Base-by-base conservation (phyloP, 306 rosid genomes). In the Cyamopsis tetragonoloba region DNA sequence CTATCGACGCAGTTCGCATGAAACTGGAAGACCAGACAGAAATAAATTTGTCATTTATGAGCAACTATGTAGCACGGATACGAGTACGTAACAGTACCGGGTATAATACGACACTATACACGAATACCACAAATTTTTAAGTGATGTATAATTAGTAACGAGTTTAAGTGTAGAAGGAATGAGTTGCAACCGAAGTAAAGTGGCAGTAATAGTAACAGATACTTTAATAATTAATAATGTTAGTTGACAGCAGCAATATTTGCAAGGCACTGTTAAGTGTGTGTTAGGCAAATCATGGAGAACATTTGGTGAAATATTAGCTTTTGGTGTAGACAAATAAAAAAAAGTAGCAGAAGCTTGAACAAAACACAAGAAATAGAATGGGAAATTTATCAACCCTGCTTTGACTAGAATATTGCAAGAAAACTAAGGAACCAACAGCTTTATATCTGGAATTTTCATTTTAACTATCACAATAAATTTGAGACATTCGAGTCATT, bases 1-100 rank as follows among this genome's bases (percentile, higher is more conserved):
- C 85, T 88, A 67, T 83, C 88, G 8, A 88, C 85, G 87, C 95
- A 88, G 62, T 55, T 88, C n/a, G 79, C 79, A 74, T 85, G 95
- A 75, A 85, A 85, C 95, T 85, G 82, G 49, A 54, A 3, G 14
- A 27, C 12, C 15, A 41, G 53, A 15, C 15, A 11, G 0, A 42
- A 71, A 30, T 18, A 51, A 62, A 27, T n/a, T 7, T 12, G 10
- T 6, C 62, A 35, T 59, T 59, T 47, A 15, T 60, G 41, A n/a
- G n/a, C n/a, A n/a, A n/a, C n/a, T n/a, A n/a, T n/a, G n/a, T n/a
- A n/a, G n/a, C n/a, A n/a, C n/a, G n/a, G n/a, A n/a, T n/a, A n/a
- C n/a, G n/a, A n/a, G n/a, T n/a, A n/a, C n/a, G n/a, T n/a, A n/a
- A n/a, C n/a, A n/a, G n/a, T n/a, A n/a, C n/a, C n/a, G n/a, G n/a